A percentile compares a stretch with the other conserved stretches of the same genome.
These are phyloP conservation scores for Chaetomiaceae sp. DNA, from an alignment of 2,329 filamentous ascomycete genomes.

Conservation along the genomic window DNA sequence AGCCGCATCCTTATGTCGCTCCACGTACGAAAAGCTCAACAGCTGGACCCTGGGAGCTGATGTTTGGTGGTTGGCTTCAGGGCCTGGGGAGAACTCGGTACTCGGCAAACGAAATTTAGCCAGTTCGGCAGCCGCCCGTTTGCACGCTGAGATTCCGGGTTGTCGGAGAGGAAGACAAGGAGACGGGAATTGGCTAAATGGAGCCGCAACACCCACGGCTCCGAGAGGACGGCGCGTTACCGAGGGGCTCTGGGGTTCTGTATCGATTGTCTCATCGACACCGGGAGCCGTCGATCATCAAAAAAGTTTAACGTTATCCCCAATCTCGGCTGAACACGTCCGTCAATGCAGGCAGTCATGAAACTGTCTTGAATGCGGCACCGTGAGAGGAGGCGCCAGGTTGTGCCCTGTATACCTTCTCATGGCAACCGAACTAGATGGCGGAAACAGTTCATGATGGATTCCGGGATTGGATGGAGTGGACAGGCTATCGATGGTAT, in stretches of 20 bases:
- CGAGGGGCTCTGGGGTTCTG: not conserved
- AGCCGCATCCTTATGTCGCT: not conserved
- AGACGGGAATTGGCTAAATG: not conserved
- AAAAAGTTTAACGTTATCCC: conserved; percentile 10
- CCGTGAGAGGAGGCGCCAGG: not conserved
- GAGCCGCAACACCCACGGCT: not conserved
- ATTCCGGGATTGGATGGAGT: not conserved
- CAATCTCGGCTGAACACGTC: conserved; percentile 13
- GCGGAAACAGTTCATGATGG: not conserved
- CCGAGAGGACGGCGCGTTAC: not conserved
- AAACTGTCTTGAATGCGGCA: conserved; percentile 14
- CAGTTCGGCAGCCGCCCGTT: not conserved
- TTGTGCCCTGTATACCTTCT: not conserved
- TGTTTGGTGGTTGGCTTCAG: too few relatives aligned
- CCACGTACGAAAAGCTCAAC: too few relatives aligned
- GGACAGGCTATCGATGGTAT: not conserved
- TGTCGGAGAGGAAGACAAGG: not conserved
- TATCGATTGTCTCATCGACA: conserved; percentile 24
- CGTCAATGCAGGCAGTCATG: conserved; percentile 6
- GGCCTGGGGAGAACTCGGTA: not conserved
- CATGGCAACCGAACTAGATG: too few relatives aligned
- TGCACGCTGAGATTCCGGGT: not conserved
- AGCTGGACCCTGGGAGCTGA: too few relatives aligned
- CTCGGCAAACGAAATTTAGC: not conserved
- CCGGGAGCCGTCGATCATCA: conserved; percentile 23